A percentile compares a stretch with the other conserved stretches of the same genome.
Conservation (phyloP, 228 moss, liverwort and hornwort species). For the Sphagnum magellanicum region DNA sequence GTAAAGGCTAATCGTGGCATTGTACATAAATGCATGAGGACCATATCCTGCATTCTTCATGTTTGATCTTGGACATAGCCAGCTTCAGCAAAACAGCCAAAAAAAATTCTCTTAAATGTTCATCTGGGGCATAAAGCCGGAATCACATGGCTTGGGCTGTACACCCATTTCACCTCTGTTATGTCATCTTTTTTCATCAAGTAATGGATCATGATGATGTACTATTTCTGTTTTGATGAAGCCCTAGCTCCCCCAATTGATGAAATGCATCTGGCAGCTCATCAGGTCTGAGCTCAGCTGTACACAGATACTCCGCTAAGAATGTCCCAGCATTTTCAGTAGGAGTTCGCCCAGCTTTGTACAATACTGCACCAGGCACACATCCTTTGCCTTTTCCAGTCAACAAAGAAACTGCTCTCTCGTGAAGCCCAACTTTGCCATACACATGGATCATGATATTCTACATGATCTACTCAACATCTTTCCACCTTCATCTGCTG, state of each 20-base stretch:
- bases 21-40: slow-evolving; percentile 31
- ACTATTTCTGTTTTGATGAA: slow-evolving; percentile 14
- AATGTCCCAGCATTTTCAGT: slow-evolving; percentile 7
- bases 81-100: background rate
- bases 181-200: slow-evolving; percentile 22
- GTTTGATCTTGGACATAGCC: slow-evolving; percentile 8
- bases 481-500: slow-evolving; percentile 34
- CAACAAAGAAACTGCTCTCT: no score
- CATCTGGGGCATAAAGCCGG: background rate
- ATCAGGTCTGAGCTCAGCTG: slow-evolving; percentile 4
- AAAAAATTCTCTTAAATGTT: background rate
- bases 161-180: slow-evolving; percentile 24
- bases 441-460: slow-evolving; percentile 5
- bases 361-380: slow-evolving; percentile 26
- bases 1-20: slow-evolving; percentile 45
- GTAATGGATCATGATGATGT: slow-evolving; percentile 21
- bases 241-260: slow-evolving; percentile 18
- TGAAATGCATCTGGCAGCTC: slow-evolving; percentile 12
- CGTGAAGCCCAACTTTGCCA: background rate
- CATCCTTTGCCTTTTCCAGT: slow-evolving; percentile 15
- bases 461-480: slow-evolving; percentile 17
- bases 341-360: slow-evolving; percentile 17
- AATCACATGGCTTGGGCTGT: slow-evolving; percentile 2
- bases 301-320: slow-evolving; percentile 21
- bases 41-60: slow-evolving; percentile 40